Base-by-base conservation (phyloP, 768 basidiomycete species). In the Russula dissimulans region DNA sequence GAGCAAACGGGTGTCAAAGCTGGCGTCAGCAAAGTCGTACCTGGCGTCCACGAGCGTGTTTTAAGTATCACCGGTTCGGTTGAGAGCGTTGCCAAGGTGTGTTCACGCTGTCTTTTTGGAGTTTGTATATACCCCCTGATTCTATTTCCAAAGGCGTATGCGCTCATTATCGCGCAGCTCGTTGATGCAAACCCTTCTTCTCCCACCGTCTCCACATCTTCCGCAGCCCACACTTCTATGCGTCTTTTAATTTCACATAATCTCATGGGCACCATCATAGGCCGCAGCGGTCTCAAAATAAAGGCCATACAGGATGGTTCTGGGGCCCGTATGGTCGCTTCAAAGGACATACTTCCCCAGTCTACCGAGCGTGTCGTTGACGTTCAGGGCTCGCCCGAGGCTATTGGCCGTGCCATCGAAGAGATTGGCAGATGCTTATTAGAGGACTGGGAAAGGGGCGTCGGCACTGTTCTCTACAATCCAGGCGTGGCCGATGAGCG, bases 321-420 rank as follows among this genome's bases (percentile, higher is more conserved):
- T 42, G 93, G 94, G 53, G 94, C 93, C 18, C 89, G 97, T 57
- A 99, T 99, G 95, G 89, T 97, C 57, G 97, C 97, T 46, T 91
- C 91, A 62, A 98, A 98, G 75, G 97, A 98, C 70, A 97, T 98
- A 89, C 83, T 99, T 47, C 95, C 97, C 36, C 97, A 98, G 74
- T 98, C 95, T 36, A 99, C 97, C 49, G 97, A 99, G 74, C 91
- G 97, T 65, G 89, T 98, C 68, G 97, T 99, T 57, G 97, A 98
- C 73, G 91, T 99, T 49, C 92, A 97, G 70, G 97, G 97, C 44
- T 78, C 92, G 38, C 86, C 93, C 42, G 95, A 97, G 60, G 79
- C 91, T 49, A 97, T 99, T 70, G 87, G 91, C 54, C 86, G 86
- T 68, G 97, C 97, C 44, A 87, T 99, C 50, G 85, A 88, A 72